Percentiles rank a stretch among this genome's conserved stretches.
These are phyloP conservation scores for Mucor racemosus DNA, from an alignment of 371 early-diverging fungal genomes.

Conservation along the genomic window DNA sequence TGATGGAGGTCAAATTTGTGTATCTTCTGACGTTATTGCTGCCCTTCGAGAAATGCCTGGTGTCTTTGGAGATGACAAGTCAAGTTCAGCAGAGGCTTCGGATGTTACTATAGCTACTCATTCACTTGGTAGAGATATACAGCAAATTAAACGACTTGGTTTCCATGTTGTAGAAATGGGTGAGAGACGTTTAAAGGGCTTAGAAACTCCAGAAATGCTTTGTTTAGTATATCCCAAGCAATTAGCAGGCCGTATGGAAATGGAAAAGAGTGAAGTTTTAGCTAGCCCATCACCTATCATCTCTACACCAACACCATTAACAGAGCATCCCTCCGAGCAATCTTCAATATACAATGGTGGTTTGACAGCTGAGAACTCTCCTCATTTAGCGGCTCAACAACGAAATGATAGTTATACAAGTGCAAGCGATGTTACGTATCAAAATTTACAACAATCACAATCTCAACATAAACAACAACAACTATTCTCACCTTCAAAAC, in stretches of 20 bases:
- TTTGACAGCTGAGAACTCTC: background rate
- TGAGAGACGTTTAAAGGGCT: conserved; percentile 83
- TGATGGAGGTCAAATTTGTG: conserved; percentile 91
- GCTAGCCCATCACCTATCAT: conserved; percentile 2
- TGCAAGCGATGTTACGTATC: background rate
- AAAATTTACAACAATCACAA: background rate
- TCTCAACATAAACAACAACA: background rate
- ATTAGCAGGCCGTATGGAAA: conserved; percentile 53
- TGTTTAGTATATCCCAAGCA: conserved; percentile 73
- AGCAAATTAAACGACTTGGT: conserved; percentile 72
- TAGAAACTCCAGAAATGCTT: conserved; percentile 90
- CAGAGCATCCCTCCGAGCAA: conserved; percentile 3
- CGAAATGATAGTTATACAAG: background rate
- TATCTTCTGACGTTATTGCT: conserved; percentile 68
- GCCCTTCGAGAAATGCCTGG: conserved; percentile 53
- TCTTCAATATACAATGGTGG: background rate
- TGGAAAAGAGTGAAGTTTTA: conserved; percentile 41
- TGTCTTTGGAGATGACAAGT: conserved; percentile 40
- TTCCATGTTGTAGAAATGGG: conserved; percentile 78
- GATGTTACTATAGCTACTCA: background rate
- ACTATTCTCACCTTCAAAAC: background rate
- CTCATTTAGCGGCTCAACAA: background rate
- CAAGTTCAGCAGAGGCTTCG: background rate
- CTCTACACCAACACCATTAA: conserved; percentile 12
- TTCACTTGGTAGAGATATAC: conserved; percentile 60